These are phyloP conservation scores for Crithidia bombi DNA, from an alignment of 208 protist species.

Conservation along the genomic window DNA sequence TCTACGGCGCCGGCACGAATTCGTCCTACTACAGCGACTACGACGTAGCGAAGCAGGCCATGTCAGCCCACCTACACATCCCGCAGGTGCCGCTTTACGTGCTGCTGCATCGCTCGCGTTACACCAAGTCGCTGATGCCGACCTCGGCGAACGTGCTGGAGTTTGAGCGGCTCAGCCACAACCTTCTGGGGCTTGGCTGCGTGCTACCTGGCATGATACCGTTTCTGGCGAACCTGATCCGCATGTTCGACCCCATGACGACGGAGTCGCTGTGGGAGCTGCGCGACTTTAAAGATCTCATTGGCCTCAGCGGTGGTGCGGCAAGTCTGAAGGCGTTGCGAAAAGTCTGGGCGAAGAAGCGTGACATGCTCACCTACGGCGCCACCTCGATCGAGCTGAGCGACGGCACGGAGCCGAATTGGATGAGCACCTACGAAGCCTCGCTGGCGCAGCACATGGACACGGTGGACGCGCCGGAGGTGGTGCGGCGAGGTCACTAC, in stretches of 20 bases:
- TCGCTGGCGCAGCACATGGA: conserved; percentile 45
- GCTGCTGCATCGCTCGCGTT: conserved; percentile 45
- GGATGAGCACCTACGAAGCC: conserved; percentile 48
- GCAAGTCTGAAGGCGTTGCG: conserved; percentile 35
- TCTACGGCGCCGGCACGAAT: conserved; percentile 39
- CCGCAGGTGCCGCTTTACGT: conserved; percentile 40
- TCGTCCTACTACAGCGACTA: conserved; percentile 50
- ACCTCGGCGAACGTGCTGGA: conserved; percentile 34
- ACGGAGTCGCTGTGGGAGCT: conserved; percentile 33
- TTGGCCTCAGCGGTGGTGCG: conserved; percentile 28
- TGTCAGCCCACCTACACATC: conserved; percentile 24
- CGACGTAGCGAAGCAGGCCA: conserved; percentile 34
- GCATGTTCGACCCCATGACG: conserved; percentile 44
- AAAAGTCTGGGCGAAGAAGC: conserved; percentile 38
- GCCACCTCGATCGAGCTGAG: conserved; percentile 25
- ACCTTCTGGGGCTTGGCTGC: conserved; percentile 40
- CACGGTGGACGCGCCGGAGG: conserved; percentile 27
- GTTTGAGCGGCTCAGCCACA: conserved; percentile 49
- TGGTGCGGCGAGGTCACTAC: conserved; percentile 30
- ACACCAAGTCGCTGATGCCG: conserved; percentile 43
- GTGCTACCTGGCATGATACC: conserved; percentile 46
- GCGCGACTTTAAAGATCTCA: conserved; percentile 44
- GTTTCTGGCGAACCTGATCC: conserved; percentile 40
- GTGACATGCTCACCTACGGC: conserved; percentile 44
- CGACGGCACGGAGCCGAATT: conserved; percentile 29